Evolutionary conservation across 768 basidiomycete genomes (phyloP), one percentile per base, ranked within the genome.

Genomic region (Kwoniella botswanensis): DNA sequence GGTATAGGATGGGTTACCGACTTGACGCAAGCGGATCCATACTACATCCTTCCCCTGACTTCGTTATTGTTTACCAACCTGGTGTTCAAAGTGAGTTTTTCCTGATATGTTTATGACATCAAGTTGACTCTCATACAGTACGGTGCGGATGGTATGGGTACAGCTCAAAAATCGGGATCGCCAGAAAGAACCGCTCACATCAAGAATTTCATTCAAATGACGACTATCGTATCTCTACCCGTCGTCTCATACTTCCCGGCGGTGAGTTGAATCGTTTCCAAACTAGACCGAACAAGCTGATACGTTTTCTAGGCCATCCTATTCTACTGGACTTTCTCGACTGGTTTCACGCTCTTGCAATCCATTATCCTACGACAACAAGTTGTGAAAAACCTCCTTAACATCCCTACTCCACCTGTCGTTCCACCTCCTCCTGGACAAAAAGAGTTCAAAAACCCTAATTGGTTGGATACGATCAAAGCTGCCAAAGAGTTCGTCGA

Each of bases 21-120:
- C 83, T 84, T 98, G 73, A 93, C 93, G 0, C 81, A 86, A 2
- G 80, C 89, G n/a, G 92, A 93, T 79, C 93, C 94, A 13, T 89
- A 88, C 63, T 91, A 88, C 74, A 82, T 91, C 24, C 85, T 98
- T 55, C 94, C 95, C 0, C 76, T 88, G 35, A 84, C 87, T 18
- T 85, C 84, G 71, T 88, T 87, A 70, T 86, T 86, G 72, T 85
- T 86, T 44, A 90, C 93, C 67, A 90, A 93, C 71, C 43, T 87
- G 9, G 91, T 93, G 73, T 87, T 95, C 50, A 82, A 86, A 78
- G 92, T 93, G 74, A 70, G 90, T 82, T 2, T 0, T 42, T 6
- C 35, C 22, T 46, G n/a, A 15, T 29, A n/a, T 13, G 3, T 35
- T 11, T 63, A 50, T 42, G 13, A 7, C 18, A 43, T n/a, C 35